Percentiles rank a stretch among this genome's conserved stretches.
These are phyloP conservation scores for Ascodesmis nigricans DNA, from an alignment of 495 filamentous ascomycete species.

Conservation along the genomic window DNA sequence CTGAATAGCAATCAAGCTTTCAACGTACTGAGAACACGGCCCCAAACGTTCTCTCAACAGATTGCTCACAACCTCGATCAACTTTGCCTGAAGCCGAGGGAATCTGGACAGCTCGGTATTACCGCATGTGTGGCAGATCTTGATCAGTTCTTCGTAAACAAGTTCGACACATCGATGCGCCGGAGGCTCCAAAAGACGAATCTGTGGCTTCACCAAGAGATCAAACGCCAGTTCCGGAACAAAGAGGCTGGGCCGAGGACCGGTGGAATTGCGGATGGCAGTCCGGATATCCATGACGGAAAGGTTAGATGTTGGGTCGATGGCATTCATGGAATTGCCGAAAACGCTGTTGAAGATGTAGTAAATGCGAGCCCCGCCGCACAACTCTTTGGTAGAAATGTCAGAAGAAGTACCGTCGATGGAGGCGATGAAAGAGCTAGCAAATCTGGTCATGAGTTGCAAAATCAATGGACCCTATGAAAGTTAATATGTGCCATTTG, in stretches of 20 bases:
- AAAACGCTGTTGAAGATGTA: conserved; percentile 99
- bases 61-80: conserved; percentile 96
- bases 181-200: conserved; percentile 87
- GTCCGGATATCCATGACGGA: conserved; percentile 94
- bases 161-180: conserved; percentile 93
- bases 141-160: conserved; percentile 97
- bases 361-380: conserved; percentile 90
- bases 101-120: conserved; percentile 81
- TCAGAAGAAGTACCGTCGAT: conserved; percentile 97
- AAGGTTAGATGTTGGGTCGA: conserved; percentile 86
- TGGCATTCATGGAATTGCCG: conserved; percentile 84
- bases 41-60: conserved; percentile 80
- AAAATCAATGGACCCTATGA: conserved; percentile 61
- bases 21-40: conserved; percentile 72
- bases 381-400: conserved; percentile 96
- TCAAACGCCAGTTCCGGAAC: conserved; percentile 97
- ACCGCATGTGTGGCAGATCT: conserved; percentile 96
- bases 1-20: conserved; percentile 91
- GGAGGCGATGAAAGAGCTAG: conserved; percentile 91
- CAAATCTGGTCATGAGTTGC: conserved; percentile 95
- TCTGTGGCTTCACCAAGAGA: conserved; percentile 91
- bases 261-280: conserved; percentile 94
- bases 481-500: conserved; percentile 6
- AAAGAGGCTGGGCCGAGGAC: conserved; percentile 82
- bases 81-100: conserved; percentile 80